phyloP scores from a whole-genome alignment of 164 flowering plant species.

The Euptelea pleiosperma region DNA sequence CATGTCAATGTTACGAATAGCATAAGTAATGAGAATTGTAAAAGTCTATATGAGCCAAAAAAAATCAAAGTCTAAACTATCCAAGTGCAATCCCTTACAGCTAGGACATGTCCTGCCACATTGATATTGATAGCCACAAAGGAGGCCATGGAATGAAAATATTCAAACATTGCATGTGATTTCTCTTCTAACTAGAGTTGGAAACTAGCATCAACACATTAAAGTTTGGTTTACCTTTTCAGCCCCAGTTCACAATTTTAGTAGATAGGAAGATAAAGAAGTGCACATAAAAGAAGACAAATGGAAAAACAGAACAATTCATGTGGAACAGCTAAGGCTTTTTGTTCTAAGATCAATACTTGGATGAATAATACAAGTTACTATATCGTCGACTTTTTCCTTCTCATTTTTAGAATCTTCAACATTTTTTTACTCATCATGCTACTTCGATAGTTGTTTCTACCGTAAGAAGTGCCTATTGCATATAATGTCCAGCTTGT shows the following conservation, averaged over 20 bases:
- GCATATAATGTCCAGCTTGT: not conserved
- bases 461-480: not conserved
- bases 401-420: not conserved
- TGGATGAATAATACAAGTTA: not conserved
- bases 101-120: not conserved
- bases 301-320: not conserved
- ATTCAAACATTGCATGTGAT: not conserved
- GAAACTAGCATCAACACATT: not conserved
- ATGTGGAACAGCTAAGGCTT: not conserved
- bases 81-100: not conserved
- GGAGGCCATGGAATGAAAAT: not conserved
- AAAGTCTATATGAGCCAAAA: not conserved
- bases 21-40: not conserved
- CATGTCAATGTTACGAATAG: not conserved
- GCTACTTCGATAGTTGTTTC: too few relatives aligned
- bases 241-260: not conserved
- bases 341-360: not conserved
- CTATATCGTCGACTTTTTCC: not conserved
- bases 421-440: too few relatives aligned
- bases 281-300: too few relatives aligned
- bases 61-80: not conserved
- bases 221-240: conserved; percentile 1
- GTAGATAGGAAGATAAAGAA: too few relatives aligned
- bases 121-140: not conserved
- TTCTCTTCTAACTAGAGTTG: not conserved